A percentile compares a stretch with the other conserved stretches of the same genome.
These are phyloP conservation scores for Colletotrichum simmondsii DNA, from an alignment of 2,329 filamentous ascomycete species.

Conservation along the genomic window DNA sequence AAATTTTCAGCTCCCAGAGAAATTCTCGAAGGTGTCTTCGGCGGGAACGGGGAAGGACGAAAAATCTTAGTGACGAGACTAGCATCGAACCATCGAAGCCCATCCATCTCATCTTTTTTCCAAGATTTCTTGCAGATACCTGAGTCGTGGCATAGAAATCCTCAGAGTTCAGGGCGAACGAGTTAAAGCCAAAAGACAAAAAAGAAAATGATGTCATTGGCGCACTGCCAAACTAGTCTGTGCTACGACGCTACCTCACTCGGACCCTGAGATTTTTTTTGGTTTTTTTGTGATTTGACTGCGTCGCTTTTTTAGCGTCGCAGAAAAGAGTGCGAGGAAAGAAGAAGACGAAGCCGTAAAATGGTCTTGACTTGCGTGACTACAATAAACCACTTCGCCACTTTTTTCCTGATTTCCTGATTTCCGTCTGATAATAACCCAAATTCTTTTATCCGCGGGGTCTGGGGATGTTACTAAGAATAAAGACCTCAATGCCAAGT, in stretches of 20 bases:
- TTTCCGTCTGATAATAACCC: neutral
- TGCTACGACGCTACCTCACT: neutral
- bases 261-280: neutral
- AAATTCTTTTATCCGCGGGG: neutral
- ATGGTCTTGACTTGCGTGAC: neutral
- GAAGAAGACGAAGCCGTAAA: neutral
- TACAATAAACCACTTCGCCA: too few relatives aligned
- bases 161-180: neutral
- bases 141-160: neutral
- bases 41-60: too few relatives aligned
- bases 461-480: neutral
- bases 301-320: neutral
- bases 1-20: neutral
- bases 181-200: neutral
- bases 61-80: neutral
- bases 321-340: neutral
- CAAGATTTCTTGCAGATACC: neutral
- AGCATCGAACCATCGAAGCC: neutral
- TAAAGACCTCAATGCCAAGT: too few relatives aligned
- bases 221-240: neutral
- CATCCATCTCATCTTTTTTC: neutral
- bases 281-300: neutral
- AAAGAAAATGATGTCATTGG: slow-evolving; percentile 4
- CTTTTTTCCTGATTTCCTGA: too few relatives aligned
- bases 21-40: neutral